Evolutionary conservation across 768 basidiomycete species (phyloP).

Genomic region (Dendrothele bispora): DNA sequence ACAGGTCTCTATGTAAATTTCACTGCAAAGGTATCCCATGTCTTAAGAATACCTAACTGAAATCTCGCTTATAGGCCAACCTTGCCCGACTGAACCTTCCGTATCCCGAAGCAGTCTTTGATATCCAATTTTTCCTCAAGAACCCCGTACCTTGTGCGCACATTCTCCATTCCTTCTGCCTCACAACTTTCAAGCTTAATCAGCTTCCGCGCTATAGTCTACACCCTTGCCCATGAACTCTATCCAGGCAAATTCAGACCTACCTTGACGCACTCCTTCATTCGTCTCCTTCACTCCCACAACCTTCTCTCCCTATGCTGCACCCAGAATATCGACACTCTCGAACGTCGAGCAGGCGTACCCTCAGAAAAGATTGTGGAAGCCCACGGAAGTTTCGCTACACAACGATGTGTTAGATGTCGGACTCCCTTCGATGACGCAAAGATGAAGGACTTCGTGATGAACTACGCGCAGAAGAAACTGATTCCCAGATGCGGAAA

Average conservation of each 20-base stretch:
- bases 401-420: slow-evolving; percentile 83
- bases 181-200: neutral
- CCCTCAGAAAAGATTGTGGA: slow-evolving; percentile 78
- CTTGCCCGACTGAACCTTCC: slow-evolving; percentile 76
- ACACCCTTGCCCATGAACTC: slow-evolving; percentile 89
- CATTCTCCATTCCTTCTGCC: neutral
- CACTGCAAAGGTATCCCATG: neutral
- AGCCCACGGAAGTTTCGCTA: slow-evolving; percentile 95
- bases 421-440: slow-evolving; percentile 53
- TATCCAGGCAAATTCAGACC: slow-evolving; percentile 91
- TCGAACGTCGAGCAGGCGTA: slow-evolving; percentile 84
- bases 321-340: slow-evolving; percentile 92
- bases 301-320: slow-evolving; percentile 73
- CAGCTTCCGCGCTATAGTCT: slow-evolving; percentile 70
- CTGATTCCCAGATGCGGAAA: slow-evolving; percentile 64
- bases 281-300: slow-evolving; percentile 75
- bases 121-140: slow-evolving; percentile 79
- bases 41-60: neutral
- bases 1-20: slow-evolving; percentile 54
- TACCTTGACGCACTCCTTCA: slow-evolving; percentile 87
- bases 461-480: slow-evolving; percentile 33
- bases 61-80: slow-evolving; percentile 57
- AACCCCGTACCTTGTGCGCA: slow-evolving; percentile 79
- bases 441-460: slow-evolving; percentile 66
- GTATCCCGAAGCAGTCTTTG: slow-evolving; percentile 95